Evolutionary conservation across 805 yeast genomes (phyloP).

Genomic region (Lachancea fermentati): DNA sequence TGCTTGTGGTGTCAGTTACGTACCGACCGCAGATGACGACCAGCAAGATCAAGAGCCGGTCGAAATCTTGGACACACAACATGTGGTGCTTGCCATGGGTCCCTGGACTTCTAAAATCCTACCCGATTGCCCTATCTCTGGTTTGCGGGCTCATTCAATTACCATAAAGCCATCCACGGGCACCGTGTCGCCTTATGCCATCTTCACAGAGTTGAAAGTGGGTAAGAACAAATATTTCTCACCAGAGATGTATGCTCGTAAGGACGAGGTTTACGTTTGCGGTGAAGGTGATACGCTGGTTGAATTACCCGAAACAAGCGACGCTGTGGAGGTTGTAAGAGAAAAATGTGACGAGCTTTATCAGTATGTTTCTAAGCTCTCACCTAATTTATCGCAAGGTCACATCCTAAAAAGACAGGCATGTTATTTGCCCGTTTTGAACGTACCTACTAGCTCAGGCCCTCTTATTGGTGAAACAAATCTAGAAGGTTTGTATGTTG

Average conservation of each 20-base stretch:
- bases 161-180: conserved; percentile 77
- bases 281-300: conserved; percentile 94
- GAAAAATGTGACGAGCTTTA: conserved; percentile 86
- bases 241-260: conserved; percentile 93
- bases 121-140: conserved; percentile 92
- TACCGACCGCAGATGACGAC: conserved; percentile 29
- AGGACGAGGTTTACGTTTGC: conserved; percentile 93
- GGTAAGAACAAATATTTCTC: conserved; percentile 64
- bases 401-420: conserved; percentile 81
- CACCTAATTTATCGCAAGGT: conserved; percentile 66
- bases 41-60: conserved; percentile 36
- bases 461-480: conserved; percentile 94
- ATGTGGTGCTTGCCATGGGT: conserved; percentile 82
- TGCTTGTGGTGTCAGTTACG: conserved; percentile 68
- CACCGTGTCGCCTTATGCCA: conserved; percentile 85
- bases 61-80: conserved; percentile 54
- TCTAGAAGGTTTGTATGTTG: conserved; percentile 68
- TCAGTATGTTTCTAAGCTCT: conserved; percentile 69
- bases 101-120: conserved; percentile 94
- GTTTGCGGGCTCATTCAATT: conserved; percentile 91
- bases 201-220: conserved; percentile 85
- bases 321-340: conserved; percentile 82
- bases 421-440: conserved; percentile 90
- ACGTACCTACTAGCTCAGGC: conserved; percentile 87
- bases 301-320: conserved; percentile 89